Conservation (phyloP, 2,329 filamentous ascomycete genomes). For the Bipolaris sorokiniana region DNA sequence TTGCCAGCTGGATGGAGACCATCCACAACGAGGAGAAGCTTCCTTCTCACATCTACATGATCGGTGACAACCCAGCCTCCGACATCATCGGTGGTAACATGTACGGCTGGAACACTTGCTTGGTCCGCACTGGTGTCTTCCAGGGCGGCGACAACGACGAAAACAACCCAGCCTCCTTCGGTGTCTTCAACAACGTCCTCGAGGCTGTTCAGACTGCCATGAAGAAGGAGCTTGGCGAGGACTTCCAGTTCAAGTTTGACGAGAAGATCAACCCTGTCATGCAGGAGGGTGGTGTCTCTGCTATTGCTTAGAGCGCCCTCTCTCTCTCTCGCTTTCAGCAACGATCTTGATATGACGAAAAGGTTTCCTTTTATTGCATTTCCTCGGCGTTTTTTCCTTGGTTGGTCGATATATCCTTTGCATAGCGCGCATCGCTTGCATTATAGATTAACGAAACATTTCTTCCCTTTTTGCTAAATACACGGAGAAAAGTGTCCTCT, state of each 20-base stretch:
- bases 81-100: conserved; percentile 80
- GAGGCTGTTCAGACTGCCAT: conserved; percentile 73
- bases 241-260: conserved; percentile 76
- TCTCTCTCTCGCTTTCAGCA: background rate
- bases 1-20: conserved; percentile 75
- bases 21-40: conserved; percentile 75
- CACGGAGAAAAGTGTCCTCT: background rate
- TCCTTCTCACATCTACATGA: conserved; percentile 75
- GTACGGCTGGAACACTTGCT: conserved; percentile 82
- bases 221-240: conserved; percentile 71
- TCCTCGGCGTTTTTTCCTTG: conserved; percentile 8
- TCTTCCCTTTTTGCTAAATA: background rate
- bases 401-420: conserved; percentile 13
- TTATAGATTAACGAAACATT: conserved; percentile 13
- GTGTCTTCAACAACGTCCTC: conserved; percentile 75
- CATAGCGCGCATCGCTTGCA: conserved; percentile 13
- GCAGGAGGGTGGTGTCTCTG: conserved; percentile 59
- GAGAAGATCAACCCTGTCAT: conserved; percentile 73
- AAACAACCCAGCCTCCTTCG: conserved; percentile 78
- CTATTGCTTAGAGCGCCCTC: conserved; percentile 56
- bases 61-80: conserved; percentile 75
- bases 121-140: conserved; percentile 79
- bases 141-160: conserved; percentile 77
- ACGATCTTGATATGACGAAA: background rate
- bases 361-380: conserved; percentile 10